These are phyloP conservation scores for Citrus hindsii DNA, from an alignment of 345 rosid species.

Conservation along the genomic window DNA sequence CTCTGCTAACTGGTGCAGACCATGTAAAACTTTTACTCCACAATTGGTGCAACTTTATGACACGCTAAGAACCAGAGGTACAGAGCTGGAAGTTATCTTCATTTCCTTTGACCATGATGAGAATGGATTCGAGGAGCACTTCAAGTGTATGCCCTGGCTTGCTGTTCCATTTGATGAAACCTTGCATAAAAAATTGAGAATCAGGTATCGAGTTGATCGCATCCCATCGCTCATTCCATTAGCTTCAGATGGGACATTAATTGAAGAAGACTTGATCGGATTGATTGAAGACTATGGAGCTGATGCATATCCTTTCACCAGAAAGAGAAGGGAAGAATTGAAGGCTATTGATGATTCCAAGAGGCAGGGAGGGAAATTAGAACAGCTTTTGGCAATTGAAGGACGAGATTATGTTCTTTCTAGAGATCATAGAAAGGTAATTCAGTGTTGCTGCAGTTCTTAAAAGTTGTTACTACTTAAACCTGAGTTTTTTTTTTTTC, in stretches of 20 bases:
- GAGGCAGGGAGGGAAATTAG: constrained; percentile 57
- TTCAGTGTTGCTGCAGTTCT: neutral
- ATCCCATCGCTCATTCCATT: constrained; percentile 62
- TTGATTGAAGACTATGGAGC: constrained; percentile 66
- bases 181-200: constrained; percentile 38
- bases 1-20: constrained; percentile 91
- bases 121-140: constrained; percentile 54
- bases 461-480: neutral
- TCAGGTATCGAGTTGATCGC: constrained; percentile 39
- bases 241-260: constrained; percentile 34
- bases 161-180: constrained; percentile 56
- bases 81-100: constrained; percentile 60
- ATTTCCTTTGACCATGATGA: constrained; percentile 70
- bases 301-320: constrained; percentile 69
- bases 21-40: constrained; percentile 62
- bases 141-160: constrained; percentile 77
- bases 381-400: constrained; percentile 50
- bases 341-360: constrained; percentile 53
- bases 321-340: constrained; percentile 55
- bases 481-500: neutral
- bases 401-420: constrained; percentile 42
- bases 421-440: constrained; percentile 51
- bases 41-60: constrained; percentile 57
- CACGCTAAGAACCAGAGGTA: constrained; percentile 34
- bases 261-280: constrained; percentile 57